These are phyloP conservation scores for Colletotrichum spaethianum DNA, from an alignment of 2,329 filamentous ascomycete species.

Conservation along the genomic window DNA sequence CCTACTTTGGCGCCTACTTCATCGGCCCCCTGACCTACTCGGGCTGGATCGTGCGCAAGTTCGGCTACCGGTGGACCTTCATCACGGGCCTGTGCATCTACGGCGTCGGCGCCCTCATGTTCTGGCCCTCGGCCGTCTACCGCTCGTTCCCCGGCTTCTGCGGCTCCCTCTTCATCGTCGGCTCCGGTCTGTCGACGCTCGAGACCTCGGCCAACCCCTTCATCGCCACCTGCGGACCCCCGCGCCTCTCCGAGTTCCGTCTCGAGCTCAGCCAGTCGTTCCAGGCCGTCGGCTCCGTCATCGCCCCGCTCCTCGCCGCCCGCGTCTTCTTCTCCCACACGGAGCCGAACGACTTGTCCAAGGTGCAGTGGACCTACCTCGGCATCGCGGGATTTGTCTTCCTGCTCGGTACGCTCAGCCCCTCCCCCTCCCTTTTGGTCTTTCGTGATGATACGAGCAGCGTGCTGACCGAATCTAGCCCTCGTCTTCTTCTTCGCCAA, in stretches of 20 bases:
- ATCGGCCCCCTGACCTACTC: constrained; percentile 55
- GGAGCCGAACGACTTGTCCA: constrained; percentile 64
- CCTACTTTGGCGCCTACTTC: constrained; percentile 65
- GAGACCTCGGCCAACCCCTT: constrained; percentile 72
- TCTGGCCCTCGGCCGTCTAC: constrained; percentile 71
- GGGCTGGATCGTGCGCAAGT: constrained; percentile 72
- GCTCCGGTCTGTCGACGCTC: constrained; percentile 60
- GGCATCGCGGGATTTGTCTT: constrained; percentile 74
- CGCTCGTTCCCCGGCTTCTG: constrained; percentile 72
- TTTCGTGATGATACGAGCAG: background rate
- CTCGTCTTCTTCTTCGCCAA: constrained; percentile 70
- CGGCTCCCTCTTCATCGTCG: constrained; percentile 66
- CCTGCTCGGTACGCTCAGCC: constrained; percentile 51
- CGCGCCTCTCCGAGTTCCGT: constrained; percentile 69
- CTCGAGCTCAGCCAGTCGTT: constrained; percentile 73
- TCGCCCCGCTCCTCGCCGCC: constrained; percentile 71
- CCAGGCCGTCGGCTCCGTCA: constrained; percentile 70
- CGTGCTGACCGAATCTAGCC: constrained; percentile 46
- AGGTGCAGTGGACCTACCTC: constrained; percentile 76
- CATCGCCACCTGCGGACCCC: constrained; percentile 70
- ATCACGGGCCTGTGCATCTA: constrained; percentile 72
- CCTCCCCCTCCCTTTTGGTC: background rate
- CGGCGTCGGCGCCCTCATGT: constrained; percentile 69
- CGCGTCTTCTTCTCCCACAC: constrained; percentile 74
- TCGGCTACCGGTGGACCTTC: constrained; percentile 77